These are phyloP conservation scores for Rhynchosporium agropyri DNA, from an alignment of 2,329 filamentous ascomycete genomes.

Conservation along the genomic window DNA sequence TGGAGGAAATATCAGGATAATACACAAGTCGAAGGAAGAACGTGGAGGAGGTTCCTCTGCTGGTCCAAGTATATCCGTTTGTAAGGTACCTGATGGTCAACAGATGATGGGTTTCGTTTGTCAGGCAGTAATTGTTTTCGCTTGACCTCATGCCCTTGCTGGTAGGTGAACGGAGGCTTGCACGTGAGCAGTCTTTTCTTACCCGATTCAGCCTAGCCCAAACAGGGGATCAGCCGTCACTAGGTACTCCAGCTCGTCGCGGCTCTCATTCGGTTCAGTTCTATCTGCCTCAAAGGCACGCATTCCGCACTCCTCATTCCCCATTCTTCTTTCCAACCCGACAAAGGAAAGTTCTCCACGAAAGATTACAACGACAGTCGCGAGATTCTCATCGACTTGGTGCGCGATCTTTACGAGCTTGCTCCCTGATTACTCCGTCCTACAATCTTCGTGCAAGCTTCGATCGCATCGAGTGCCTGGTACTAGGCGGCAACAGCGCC, in stretches of 20 bases:
- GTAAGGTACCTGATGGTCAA: neutral
- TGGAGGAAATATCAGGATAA: too few relatives aligned
- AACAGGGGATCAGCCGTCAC: neutral
- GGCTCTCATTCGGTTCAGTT: neutral
- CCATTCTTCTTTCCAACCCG: neutral
- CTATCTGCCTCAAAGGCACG: neutral
- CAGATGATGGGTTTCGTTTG: neutral
- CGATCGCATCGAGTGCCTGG: neutral
- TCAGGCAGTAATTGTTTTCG: neutral
- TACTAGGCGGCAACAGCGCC: constrained; percentile 4
- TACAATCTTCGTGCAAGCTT: neutral
- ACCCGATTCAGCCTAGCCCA: neutral
- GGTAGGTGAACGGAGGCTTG: constrained; percentile 1
- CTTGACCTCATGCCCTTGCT: neutral
- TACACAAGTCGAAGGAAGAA: neutral
- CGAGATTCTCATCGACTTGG: neutral
- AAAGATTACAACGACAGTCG: neutral
- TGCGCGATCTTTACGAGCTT: constrained; percentile 1
- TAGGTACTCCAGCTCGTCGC: neutral
- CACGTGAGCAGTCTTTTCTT: neutral
- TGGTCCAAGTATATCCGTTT: neutral
- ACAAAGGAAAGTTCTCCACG: constrained; percentile 6
- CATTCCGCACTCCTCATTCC: neutral
- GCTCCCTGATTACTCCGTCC: neutral
- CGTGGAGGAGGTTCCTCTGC: neutral